Evolutionary conservation across 2,329 filamentous ascomycete species (phyloP), one percentile per base, ranked within the genome.

Genomic region (Phoma sp.): DNA sequence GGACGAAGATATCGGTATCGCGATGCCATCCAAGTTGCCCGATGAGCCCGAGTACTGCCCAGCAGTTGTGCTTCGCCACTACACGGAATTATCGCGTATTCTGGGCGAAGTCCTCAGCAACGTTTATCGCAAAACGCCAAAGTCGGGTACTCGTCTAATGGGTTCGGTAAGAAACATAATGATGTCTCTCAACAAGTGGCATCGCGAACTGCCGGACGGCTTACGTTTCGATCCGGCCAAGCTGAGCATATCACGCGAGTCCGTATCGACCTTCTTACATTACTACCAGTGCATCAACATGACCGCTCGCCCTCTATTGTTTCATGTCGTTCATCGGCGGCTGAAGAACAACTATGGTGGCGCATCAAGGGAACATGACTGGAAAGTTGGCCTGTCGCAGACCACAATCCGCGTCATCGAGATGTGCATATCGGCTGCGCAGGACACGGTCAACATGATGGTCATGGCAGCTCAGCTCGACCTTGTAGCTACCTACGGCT

Each of bases 201-300:
- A 47, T 33, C 45, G 45, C 28, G 45, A 47, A 40, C 14, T 47
- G 28, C 45, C 45, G 11, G 45, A 47, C 34, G 45, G 28, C 26
- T 28, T 47, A n/a, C 45, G 45, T 47, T 47, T 47, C n/a, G 45
- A 47, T 40, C 45, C 45, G 9, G 36, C 45, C 26, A 47, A 47
- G 45, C 28, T 47, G 34, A 47, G 26, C 45, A 40, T 39, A 18
- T 47, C 45, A 33, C 45, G 45, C 26, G 45, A 47, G 36, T 47
- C 45, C 11, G 45, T 47, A 7, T 47, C 45, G 20, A 47, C 45
- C 20, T 47, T 47, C 20, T 33, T 47, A 39, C 45, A 47, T 33
- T 47, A 47, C 26, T 47, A 39, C 21, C 45, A 47, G 15, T 47
- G 45, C 17, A 47, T 47, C 36, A 47, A 47, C 28, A 47, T 47